Conservation (phyloP, 1,139 yeast genomes). For the Scheffersomyces illinoinensis region DNA sequence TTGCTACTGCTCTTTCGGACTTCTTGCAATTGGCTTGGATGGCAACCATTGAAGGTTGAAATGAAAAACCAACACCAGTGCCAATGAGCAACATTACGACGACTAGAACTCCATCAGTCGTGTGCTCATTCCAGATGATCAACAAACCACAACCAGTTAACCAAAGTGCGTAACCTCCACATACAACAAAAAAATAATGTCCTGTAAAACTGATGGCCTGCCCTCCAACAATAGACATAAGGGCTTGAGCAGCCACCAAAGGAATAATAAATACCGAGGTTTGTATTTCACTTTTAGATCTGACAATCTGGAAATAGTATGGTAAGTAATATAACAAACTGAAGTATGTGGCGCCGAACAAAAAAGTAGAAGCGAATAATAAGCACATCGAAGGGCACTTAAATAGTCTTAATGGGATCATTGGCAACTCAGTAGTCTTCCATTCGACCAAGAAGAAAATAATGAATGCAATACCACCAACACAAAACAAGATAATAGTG, state of each 20-base stretch:
- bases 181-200: conserved; percentile 42
- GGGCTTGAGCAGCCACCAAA: conserved; percentile 42
- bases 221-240: conserved; percentile 44
- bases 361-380: conserved; percentile 43
- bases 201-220: conserved; percentile 42
- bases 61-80: conserved; percentile 50
- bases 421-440: conserved; percentile 52
- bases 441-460: conserved; percentile 49
- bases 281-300: conserved; percentile 36
- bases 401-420: conserved; percentile 55
- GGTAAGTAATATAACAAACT: conserved; percentile 49
- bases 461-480: conserved; percentile 45
- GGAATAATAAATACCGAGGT: conserved; percentile 45
- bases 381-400: conserved; percentile 38
- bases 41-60: conserved; percentile 59
- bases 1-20: conserved; percentile 57
- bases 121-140: conserved; percentile 30
- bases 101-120: conserved; percentile 33
- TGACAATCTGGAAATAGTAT: conserved; percentile 52
- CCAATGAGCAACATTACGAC: conserved; percentile 46
- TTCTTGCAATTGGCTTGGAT: conserved; percentile 53
- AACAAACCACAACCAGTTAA: conserved; percentile 39
- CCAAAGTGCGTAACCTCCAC: conserved; percentile 47
- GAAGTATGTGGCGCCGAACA: conserved; percentile 52
- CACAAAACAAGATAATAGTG: conserved; percentile 44